Evolutionary conservation across 129 eudicot species (phyloP), one percentile per base, ranked within the genome.

Genomic region (Solidago caesia): DNA sequence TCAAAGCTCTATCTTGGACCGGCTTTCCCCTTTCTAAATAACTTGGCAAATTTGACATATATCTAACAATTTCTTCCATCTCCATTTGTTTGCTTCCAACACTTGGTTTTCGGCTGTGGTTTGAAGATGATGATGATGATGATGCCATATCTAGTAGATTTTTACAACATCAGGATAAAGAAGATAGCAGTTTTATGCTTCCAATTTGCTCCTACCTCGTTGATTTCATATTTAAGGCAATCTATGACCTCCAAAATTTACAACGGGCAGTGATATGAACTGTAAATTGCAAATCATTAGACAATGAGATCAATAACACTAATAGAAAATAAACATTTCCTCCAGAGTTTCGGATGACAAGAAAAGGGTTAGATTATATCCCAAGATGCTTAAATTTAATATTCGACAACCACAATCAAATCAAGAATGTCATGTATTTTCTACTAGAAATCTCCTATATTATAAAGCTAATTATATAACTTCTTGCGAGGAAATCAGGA

Each of bases 1-100:
- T 89, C 79, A 87, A 84, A 44, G 90, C 84, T 80, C 84, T 86
- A 67, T 85, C 96, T 76, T 85, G 83, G 49, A 77, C 68, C 2
- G 81, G 78, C 67, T 82, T 85, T 55, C 96, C 96, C 49, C 79
- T 87, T 74, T 89, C 94, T 78, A 92, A 78, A 79, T 77, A 92
- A 82, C 68, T 82, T 2, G 98, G 98, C 71, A 92, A 83, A 66
- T 81, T 87, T 39, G 98, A 89, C 98, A 89, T 92, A 85, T 86
- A 80, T 79, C 72, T 86, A 49, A 92, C 95, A 16, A 92, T 83
- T 80, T 92, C 98, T 25, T 89, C 98, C 51, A 77, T 87, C 49
- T 86, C 82, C 26, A 3, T 15, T 13, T 13, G 77, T 79, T 75
- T 83, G 59, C 74, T 80, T 82, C 76, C 75, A 78, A 44, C 75